Conservation (phyloP, 2,329 filamentous ascomycete genomes). For the Hypoxylon sp. region DNA sequence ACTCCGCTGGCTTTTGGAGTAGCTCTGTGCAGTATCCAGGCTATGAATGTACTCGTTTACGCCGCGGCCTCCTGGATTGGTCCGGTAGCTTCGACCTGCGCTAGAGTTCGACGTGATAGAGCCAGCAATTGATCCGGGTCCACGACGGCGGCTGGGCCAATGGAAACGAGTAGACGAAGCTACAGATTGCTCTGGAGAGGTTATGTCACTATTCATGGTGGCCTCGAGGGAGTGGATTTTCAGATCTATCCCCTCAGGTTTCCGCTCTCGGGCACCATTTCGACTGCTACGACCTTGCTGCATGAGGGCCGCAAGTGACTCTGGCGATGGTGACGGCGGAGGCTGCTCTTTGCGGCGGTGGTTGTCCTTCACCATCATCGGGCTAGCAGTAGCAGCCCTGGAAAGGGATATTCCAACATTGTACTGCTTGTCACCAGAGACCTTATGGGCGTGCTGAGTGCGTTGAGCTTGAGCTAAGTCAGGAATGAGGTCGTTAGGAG, state of each 20-base stretch:
- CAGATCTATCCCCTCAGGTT: constrained; percentile 76
- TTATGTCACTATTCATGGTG: constrained; percentile 64
- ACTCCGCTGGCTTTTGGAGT: constrained; percentile 66
- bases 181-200: constrained; percentile 67
- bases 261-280: constrained; percentile 81
- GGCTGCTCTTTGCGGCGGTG: constrained; percentile 61
- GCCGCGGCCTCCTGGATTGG: constrained; percentile 64
- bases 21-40: constrained; percentile 79
- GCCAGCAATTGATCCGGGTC: constrained; percentile 67
- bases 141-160: constrained; percentile 66
- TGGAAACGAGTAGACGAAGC: constrained; percentile 66
- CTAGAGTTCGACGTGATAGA: constrained; percentile 69
- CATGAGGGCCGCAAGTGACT: constrained; percentile 71
- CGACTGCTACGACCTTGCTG: constrained; percentile 69
- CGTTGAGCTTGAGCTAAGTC: constrained; percentile 46
- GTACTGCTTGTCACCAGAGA: constrained; percentile 58
- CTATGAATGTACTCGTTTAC: constrained; percentile 89
- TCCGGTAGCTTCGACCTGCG: constrained; percentile 62
- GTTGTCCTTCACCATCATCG: constrained; percentile 70
- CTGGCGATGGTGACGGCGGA: constrained; percentile 76
- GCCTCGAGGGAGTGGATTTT: constrained; percentile 70
- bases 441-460: constrained; percentile 52
- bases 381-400: constrained; percentile 75
- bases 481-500: constrained; percentile 44
- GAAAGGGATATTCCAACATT: constrained; percentile 62